Evolutionary conservation across 1,284 basidiomycete genomes (phyloP), one percentile per base, ranked within the genome.

Genomic region (Malassezia sp.): DNA sequence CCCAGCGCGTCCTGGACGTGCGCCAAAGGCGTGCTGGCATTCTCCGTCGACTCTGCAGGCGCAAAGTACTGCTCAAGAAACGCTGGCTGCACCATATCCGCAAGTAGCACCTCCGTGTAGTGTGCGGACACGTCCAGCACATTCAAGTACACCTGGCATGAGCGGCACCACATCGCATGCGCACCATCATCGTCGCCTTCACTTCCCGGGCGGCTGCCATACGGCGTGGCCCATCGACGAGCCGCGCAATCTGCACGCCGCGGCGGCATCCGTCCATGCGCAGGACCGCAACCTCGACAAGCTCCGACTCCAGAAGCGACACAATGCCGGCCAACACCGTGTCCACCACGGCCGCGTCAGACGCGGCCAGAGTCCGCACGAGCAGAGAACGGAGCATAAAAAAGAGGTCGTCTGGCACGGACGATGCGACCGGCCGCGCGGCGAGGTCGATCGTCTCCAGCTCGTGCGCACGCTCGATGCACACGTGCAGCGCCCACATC

Each of bases 401-500:
- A 41, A 70, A 70, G 14, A 61, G 59, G 32, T 70, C 67, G 48
- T 70, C 67, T 20, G 64, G 59, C 27, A 70, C 47, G 3, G 65
- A 63, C 2, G 63, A 60, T 5, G 60, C 58, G 39, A 60, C 53
- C 0, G 67, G 61, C 2, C 42, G 52, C 3, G 57, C 51, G 1
- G 41, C 31, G 18, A 55, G 52, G 26, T 69, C 66, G 2, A 58
- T 49, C 18, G 35, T 42, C 17, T 52, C 49, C 9, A 52, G 24
- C 14, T 32, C 32, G 45, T 67, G 18, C 53, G 83, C 88, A 76
- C 90, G 90, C 63, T 91, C 85, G 37, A 93, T 80, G 46, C 80
- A 82, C 10, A 78, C 81, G n/a, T 85, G 80, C 14, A 83, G 78
- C 70, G 90, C 95, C 89, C 89, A 96, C 3, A 81, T 73, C 70